phyloP scores from a whole-genome alignment of 306 rosid species.

The Calophaca sinica region DNA sequence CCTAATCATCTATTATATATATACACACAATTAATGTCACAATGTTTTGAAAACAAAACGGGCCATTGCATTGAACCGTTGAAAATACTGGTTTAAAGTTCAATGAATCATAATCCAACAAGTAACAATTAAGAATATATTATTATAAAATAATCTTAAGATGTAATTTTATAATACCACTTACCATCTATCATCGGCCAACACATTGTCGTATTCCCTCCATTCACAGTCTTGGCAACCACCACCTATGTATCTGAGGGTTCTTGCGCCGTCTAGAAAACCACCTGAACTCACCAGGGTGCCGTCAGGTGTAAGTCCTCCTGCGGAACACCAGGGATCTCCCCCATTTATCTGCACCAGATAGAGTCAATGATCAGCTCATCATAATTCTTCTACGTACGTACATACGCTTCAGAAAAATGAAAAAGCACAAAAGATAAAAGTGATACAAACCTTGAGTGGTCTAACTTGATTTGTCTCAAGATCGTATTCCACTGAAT shows the following conservation, averaged over 20 bases:
- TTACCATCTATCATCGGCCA: conserved; percentile 69
- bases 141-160: no score
- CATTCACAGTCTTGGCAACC: conserved; percentile 60
- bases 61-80: no score
- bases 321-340: conserved; percentile 94
- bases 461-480: conserved; percentile 60
- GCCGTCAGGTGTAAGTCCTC: conserved; percentile 78
- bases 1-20: no score
- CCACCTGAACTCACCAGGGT: conserved; percentile 73
- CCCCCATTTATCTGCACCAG: conserved; percentile 33
- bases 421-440: no score
- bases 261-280: conserved; percentile 54
- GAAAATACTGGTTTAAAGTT: no score
- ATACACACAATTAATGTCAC: no score
- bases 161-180: background rate
- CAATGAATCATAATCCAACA: no score
- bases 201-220: conserved; percentile 50
- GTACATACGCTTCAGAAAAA: no score
- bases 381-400: background rate
- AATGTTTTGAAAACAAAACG: no score
- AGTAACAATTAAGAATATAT: no score
- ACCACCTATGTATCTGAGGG: conserved; percentile 51
- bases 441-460: conserved; percentile 58
- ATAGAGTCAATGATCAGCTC: background rate
- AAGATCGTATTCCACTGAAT: conserved; percentile 68